Evolutionary conservation across 2,329 filamentous ascomycete species (phyloP).

Genomic region (Ophiosphaerella narmari): DNA sequence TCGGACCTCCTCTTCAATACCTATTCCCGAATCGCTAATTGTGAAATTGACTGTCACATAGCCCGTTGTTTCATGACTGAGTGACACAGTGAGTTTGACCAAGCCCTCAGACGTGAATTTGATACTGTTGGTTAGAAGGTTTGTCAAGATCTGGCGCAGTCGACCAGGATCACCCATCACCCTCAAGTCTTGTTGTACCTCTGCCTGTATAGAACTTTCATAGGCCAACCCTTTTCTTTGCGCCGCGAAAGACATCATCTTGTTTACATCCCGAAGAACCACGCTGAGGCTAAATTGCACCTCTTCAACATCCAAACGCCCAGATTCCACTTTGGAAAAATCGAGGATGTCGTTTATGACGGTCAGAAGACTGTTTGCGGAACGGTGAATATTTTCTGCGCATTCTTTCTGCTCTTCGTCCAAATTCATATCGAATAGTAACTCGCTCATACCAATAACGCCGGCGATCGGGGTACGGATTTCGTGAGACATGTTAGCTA

Average conservation of each 20-base stretch:
- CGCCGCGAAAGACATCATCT: constrained; percentile 86
- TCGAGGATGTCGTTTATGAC: constrained; percentile 91
- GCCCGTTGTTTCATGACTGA: constrained; percentile 67
- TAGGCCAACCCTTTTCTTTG: constrained; percentile 78
- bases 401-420: constrained; percentile 74
- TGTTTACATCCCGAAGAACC: constrained; percentile 77
- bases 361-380: constrained; percentile 78
- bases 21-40: constrained; percentile 79
- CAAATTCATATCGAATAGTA: constrained; percentile 70
- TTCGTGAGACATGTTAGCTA: constrained; percentile 83
- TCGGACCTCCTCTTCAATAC: constrained; percentile 77
- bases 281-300: constrained; percentile 77
- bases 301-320: constrained; percentile 76
- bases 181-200: constrained; percentile 70
- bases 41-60: constrained; percentile 71
- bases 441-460: constrained; percentile 78
- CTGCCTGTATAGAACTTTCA: constrained; percentile 64
- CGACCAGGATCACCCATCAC: constrained; percentile 87
- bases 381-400: constrained; percentile 77
- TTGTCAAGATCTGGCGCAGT: constrained; percentile 81
- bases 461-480: constrained; percentile 79
- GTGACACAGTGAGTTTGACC: constrained; percentile 64
- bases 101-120: constrained; percentile 47
- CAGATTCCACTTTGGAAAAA: constrained; percentile 84
- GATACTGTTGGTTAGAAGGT: constrained; percentile 65